phyloP scores from a whole-genome alignment of 208 protist genomes.

The Trypanosoma scelopori region DNA sequence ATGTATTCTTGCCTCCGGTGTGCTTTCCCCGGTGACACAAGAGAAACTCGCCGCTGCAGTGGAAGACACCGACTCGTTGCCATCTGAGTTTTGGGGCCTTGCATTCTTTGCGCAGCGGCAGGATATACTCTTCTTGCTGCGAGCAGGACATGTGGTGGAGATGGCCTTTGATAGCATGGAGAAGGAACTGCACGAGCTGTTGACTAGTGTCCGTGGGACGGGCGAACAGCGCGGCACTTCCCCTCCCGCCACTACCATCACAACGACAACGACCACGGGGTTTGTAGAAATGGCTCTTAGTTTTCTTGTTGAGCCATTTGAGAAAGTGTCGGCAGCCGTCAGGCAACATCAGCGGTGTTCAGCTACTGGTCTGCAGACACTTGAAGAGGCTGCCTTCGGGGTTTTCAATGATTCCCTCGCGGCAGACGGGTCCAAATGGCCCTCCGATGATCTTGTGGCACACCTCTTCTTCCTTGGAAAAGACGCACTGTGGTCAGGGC shows the following conservation, averaged over 20 bases:
- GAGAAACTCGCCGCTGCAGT: conserved; percentile 16
- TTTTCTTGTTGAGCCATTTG: conserved; percentile 26
- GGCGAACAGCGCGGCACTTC: neutral
- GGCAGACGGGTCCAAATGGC: conserved; percentile 1
- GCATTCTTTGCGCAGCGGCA: conserved; percentile 37
- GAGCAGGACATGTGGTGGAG: conserved; percentile 35
- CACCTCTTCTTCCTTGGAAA: conserved; percentile 23
- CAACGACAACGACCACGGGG: conserved; percentile 3
- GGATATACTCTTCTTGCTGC: conserved; percentile 44
- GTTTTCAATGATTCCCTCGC: neutral
- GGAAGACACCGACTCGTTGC: conserved; percentile 8
- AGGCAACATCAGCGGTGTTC: conserved; percentile 14
- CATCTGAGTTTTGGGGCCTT: conserved; percentile 29
- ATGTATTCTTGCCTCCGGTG: conserved; percentile 14
- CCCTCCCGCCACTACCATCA: neutral
- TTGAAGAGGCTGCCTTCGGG: conserved; percentile 20
- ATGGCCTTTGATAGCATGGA: conserved; percentile 20
- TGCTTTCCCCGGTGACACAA: conserved; percentile 22
- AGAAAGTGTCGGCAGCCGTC: conserved; percentile 1
- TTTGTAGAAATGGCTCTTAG: conserved; percentile 22
- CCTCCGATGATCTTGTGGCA: conserved; percentile 25
- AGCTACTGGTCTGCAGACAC: neutral
- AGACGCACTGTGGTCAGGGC: conserved; percentile 17
- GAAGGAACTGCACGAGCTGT: conserved; percentile 8
- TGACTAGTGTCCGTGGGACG: neutral